Conservation (phyloP, 169 alveolate genomes). For the Blepharisma undulans region DNA sequence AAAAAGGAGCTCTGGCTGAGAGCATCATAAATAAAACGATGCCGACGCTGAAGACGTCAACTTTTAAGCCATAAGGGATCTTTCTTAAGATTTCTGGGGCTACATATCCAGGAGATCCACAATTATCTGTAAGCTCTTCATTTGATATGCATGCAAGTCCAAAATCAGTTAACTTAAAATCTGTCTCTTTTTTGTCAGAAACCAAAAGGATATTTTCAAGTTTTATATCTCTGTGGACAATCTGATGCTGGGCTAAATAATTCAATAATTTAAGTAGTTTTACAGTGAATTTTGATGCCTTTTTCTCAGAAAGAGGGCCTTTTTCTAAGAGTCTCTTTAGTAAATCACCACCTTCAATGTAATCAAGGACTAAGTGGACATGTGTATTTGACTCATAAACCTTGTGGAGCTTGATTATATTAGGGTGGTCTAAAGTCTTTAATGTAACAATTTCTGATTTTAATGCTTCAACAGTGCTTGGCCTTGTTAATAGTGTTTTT, state of each 20-base stretch:
- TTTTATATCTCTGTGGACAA: slow-evolving; percentile 34
- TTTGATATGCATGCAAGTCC: background rate
- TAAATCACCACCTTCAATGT: background rate
- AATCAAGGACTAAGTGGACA: slow-evolving; percentile 11
- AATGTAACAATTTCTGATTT: slow-evolving; percentile 90
- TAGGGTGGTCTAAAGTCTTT: slow-evolving; percentile 55
- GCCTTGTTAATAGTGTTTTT: background rate
- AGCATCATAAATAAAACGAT: slow-evolving; percentile 82
- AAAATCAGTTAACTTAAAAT: slow-evolving; percentile 15
- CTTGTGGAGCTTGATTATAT: slow-evolving; percentile 10
- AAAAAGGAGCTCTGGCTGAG: slow-evolving; percentile 69
- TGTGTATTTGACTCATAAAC: background rate
- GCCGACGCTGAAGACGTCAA: slow-evolving; percentile 87
- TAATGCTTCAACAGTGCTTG: slow-evolving; percentile 65
- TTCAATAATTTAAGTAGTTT: background rate
- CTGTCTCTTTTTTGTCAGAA: background rate
- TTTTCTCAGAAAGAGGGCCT: background rate
- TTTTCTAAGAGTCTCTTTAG: background rate
- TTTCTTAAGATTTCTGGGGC: slow-evolving; percentile 47
- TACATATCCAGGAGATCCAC: slow-evolving; percentile 15
- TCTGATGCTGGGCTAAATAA: background rate
- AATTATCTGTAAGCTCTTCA: background rate
- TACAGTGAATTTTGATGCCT: background rate
- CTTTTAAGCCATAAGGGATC: slow-evolving; percentile 83
- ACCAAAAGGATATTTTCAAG: background rate